These are phyloP conservation scores for Cephalotrichum gorgonifer DNA, from an alignment of 2,329 filamentous ascomycete genomes.

Conservation along the genomic window DNA sequence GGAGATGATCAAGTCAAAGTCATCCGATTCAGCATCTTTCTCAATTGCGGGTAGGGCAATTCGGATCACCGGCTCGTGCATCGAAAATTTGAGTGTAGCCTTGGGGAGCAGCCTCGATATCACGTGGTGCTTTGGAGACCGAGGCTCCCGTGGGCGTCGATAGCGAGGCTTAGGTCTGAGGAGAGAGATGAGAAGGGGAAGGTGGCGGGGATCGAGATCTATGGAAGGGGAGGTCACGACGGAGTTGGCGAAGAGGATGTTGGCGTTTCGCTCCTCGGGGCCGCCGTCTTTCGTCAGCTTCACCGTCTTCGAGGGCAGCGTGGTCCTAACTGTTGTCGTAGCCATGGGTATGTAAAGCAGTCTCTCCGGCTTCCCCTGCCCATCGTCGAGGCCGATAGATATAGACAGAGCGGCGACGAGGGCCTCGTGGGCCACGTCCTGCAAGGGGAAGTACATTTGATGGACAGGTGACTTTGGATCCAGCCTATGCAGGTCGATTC, in stretches of 20 bases:
- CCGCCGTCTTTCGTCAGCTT: constrained; percentile 64
- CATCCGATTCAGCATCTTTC: constrained; percentile 53
- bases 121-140: constrained; percentile 48
- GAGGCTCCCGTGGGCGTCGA: constrained; percentile 19
- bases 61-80: constrained; percentile 90
- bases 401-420: constrained; percentile 86
- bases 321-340: constrained; percentile 89
- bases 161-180: constrained; percentile 44
- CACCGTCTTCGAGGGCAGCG: constrained; percentile 86
- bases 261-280: constrained; percentile 78
- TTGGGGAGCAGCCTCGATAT: constrained; percentile 90
- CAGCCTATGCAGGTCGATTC: constrained; percentile 81
- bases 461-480: constrained; percentile 90
- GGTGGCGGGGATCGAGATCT: constrained; percentile 83
- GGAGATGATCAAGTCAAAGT: constrained; percentile 92
- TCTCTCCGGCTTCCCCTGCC: constrained; percentile 74
- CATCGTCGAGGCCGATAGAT: constrained; percentile 83
- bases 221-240: constrained; percentile 93
- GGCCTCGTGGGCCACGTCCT: constrained; percentile 91
- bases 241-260: constrained; percentile 91
- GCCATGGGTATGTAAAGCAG: constrained; percentile 95
- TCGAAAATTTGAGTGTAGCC: constrained; percentile 86
- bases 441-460: constrained; percentile 93
- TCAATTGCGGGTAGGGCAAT: constrained; percentile 77
- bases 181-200: constrained; percentile 74